Evolutionary conservation across 257 asterid genomes (phyloP).

Genomic region (Cinchona pubescens): DNA sequence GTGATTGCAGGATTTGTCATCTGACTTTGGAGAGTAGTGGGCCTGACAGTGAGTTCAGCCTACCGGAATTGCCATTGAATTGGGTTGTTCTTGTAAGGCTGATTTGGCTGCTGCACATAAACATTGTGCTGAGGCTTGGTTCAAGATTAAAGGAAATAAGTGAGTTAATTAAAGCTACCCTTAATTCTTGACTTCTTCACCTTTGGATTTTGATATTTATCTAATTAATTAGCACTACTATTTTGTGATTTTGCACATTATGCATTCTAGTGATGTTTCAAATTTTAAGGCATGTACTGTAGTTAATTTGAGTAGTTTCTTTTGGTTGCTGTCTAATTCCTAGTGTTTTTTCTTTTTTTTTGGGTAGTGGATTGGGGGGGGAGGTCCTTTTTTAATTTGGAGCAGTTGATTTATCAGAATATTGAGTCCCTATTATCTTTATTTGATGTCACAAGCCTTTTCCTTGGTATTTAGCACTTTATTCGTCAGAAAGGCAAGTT

Average conservation of each 20-base stretch:
- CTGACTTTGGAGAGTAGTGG: slow-evolving; percentile 59
- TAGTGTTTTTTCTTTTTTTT: slow-evolving; percentile 9
- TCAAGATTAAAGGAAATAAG: slow-evolving; percentile 93
- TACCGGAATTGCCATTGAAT: slow-evolving; percentile 72
- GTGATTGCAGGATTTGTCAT: slow-evolving; percentile 84
- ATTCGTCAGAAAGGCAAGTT: slow-evolving; percentile 8
- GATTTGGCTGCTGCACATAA: slow-evolving; percentile 85
- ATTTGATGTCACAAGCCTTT: background rate
- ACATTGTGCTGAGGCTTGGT: slow-evolving; percentile 93
- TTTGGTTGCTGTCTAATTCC: background rate
- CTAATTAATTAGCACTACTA: too few relatives aligned
- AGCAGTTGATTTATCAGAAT: slow-evolving; percentile 19
- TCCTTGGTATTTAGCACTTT: background rate
- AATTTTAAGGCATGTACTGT: background rate
- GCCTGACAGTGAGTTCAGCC: slow-evolving; percentile 45
- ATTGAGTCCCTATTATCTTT: slow-evolving; percentile 5
- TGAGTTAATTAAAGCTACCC: slow-evolving; percentile 30
- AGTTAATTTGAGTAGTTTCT: background rate
- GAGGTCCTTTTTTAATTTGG: slow-evolving; percentile 1
- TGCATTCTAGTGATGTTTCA: too few relatives aligned
- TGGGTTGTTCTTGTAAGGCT: slow-evolving; percentile 86
- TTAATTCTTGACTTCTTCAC: background rate
- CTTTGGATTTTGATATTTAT: background rate
- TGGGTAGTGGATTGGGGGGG: background rate
- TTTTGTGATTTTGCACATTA: background rate